Percentiles rank a stretch among this genome's conserved stretches.
These are phyloP conservation scores for Biscogniauxia mediterranea DNA, from an alignment of 2,329 filamentous ascomycete genomes.

Conservation along the genomic window DNA sequence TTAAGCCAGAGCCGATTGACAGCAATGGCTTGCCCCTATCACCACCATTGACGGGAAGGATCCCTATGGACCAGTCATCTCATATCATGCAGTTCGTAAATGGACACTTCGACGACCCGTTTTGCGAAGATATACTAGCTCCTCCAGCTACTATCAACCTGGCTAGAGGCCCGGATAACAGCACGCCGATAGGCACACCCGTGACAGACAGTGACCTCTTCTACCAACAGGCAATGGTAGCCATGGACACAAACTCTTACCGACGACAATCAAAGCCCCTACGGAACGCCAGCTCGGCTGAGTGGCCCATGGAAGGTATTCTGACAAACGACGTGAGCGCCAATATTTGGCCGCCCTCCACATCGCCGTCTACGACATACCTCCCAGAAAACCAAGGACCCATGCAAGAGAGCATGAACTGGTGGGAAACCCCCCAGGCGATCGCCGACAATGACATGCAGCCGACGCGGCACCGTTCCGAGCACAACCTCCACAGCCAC, in stretches of 20 bases:
- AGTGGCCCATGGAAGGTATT: slow-evolving; percentile 34
- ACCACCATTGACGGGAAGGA: slow-evolving; percentile 30
- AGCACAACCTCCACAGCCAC: slow-evolving; percentile 2
- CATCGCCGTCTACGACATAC: slow-evolving; percentile 15
- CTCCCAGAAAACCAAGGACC: slow-evolving; percentile 13
- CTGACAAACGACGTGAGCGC: slow-evolving; percentile 21
- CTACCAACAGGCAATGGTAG: slow-evolving; percentile 14
- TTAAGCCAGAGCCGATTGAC: slow-evolving; percentile 23
- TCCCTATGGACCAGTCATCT: slow-evolving; percentile 21
- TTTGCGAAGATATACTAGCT: slow-evolving; percentile 23
- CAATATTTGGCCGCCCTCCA: slow-evolving; percentile 15
- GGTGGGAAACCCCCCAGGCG: slow-evolving; percentile 24
- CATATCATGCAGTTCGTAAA: slow-evolving; percentile 26
- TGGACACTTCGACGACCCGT: slow-evolving; percentile 33
- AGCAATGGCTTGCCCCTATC: slow-evolving; percentile 27
- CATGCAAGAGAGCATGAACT: slow-evolving; percentile 18
- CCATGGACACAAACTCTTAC: slow-evolving; percentile 13
- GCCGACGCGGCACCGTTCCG: not conserved
- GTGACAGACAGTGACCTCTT: slow-evolving; percentile 21
- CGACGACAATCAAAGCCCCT: slow-evolving; percentile 10
- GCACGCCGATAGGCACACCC: slow-evolving; percentile 28
- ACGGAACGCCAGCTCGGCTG: slow-evolving; percentile 28
- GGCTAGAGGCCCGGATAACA: slow-evolving; percentile 7
- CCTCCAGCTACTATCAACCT: slow-evolving; percentile 12
- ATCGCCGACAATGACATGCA: slow-evolving; percentile 4